Conservation (phyloP, 169 alveolate species). For the Babesia gibsoni region DNA sequence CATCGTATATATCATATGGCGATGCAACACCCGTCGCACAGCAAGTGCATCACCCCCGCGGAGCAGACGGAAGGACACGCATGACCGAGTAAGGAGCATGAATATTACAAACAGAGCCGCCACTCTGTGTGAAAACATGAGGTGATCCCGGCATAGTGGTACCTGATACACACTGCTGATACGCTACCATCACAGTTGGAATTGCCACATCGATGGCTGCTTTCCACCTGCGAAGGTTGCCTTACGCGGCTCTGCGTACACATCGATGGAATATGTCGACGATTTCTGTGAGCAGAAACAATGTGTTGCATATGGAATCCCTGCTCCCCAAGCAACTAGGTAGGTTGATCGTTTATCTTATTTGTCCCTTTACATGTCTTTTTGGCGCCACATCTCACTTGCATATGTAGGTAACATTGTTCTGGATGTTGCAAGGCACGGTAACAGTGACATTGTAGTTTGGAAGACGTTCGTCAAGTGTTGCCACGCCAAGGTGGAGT, state of each 20-base stretch:
- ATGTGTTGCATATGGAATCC: constrained; percentile 15
- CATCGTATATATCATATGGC: background rate
- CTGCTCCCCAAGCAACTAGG: constrained; percentile 57
- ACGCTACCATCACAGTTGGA: background rate
- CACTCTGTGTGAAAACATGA: background rate
- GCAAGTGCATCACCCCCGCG: background rate
- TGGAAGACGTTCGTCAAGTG: constrained; percentile 48
- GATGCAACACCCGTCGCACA: background rate
- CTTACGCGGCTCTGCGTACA: constrained; percentile 1
- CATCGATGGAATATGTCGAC: background rate
- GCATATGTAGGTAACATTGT: constrained; percentile 51
- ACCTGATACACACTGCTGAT: background rate
- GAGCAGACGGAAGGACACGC: constrained; percentile 9
- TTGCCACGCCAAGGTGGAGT: background rate
- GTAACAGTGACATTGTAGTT: constrained; percentile 37
- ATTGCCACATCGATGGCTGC: background rate
- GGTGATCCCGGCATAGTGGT: background rate
- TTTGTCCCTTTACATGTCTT: background rate
- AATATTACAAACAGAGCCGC: background rate
- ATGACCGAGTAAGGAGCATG: constrained; percentile 15
- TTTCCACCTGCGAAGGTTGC: background rate
- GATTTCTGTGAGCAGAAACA: background rate
- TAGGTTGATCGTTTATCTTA: background rate
- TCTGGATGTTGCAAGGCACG: constrained; percentile 48
- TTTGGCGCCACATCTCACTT: background rate